Base-by-base conservation (phyloP, 352 stramenopile species). In the Pythium inflatum region DNA sequence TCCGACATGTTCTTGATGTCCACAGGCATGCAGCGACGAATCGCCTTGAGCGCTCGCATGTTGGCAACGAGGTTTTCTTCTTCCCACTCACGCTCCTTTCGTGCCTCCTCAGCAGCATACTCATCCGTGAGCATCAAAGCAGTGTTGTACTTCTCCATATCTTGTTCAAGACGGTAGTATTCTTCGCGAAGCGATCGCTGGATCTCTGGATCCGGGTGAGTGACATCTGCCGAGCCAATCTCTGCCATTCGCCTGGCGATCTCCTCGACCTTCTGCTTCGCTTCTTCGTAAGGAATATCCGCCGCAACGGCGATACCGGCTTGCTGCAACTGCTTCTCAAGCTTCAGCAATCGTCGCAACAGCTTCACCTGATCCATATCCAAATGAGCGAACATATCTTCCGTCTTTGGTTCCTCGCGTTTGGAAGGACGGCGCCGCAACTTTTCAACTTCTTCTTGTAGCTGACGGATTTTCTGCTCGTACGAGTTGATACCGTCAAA, bases 141-240 rank as follows among this genome's bases (percentile, higher is more conserved):
- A 36, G 81, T 94, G 68, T 96, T 97, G 75, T 97, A 97, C 71
- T 97, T 97, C 70, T 98, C 91, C 91, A 98, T 97, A 66, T 98
- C 91, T 71, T 97, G 90, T 70, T 98, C 92, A 24, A 98, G 76
- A 62, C 85, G 87, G 75, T 94, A 97, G 76, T 98, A 97, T 68
- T 98, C 92, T 86, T 98, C 91, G 43, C 90, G 87, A 34, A 98
- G 72, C 53, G 91, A 78, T 30, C 92, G 92, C 71, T 95, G 88
- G 46, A 94, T 89, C 13, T 74, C 74, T 22, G 80, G 78, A 50
- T 95, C 88, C 5, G 88, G 88, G 34, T 95, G 80, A 40, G 85
- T 96, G 16, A 97, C 89, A 86, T 97, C 92, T 60, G 88, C 89
- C 18, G 89, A 96, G 59, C 91, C 92, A 64, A 98, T 98, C 84